Evolutionary conservation across 2,329 filamentous ascomycete species (phyloP).

Genomic region (Cyanodermella asteris): DNA sequence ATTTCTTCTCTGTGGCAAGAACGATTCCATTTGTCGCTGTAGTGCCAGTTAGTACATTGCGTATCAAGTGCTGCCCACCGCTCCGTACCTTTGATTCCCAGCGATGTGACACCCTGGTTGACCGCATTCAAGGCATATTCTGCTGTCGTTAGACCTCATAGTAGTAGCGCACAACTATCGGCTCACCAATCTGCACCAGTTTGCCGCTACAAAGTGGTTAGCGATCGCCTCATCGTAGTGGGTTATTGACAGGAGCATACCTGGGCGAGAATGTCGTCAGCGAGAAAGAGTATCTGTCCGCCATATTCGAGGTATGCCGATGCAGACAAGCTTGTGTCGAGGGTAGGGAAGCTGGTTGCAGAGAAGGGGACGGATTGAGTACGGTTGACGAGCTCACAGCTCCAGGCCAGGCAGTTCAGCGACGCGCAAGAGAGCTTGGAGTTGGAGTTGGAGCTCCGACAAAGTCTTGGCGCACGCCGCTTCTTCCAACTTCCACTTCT

Average conservation of each 20-base stretch:
- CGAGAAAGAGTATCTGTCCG: conserved; percentile 97
- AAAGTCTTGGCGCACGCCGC: too few relatives aligned
- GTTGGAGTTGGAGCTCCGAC: too few relatives aligned
- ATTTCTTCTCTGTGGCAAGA: conserved; percentile 98
- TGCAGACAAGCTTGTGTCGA: background rate
- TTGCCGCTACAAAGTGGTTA: conserved; percentile 54
- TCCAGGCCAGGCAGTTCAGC: background rate
- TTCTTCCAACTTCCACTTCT: too few relatives aligned
- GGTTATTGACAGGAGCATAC: conserved; percentile 29
- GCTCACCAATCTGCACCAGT: conserved; percentile 85
- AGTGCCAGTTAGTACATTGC: conserved; percentile 2
- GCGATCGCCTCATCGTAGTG: conserved; percentile 20
- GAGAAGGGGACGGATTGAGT: background rate
- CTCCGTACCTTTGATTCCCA: conserved; percentile 96
- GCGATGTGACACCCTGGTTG: conserved; percentile 94
- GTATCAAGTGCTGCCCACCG: conserved; percentile 3
- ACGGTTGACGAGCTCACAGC: background rate
- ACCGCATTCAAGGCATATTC: conserved; percentile 98
- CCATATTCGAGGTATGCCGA: conserved; percentile 36
- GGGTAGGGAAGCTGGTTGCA: background rate
- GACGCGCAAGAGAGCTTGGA: too few relatives aligned
- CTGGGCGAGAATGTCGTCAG: conserved; percentile 98
- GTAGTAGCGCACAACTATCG: background rate
- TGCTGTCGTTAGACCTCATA: conserved; percentile 17
- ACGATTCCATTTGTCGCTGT: conserved; percentile 95